These are phyloP conservation scores for Phytophthora chlamydospora DNA, from an alignment of 352 stramenopile species.

Conservation along the genomic window DNA sequence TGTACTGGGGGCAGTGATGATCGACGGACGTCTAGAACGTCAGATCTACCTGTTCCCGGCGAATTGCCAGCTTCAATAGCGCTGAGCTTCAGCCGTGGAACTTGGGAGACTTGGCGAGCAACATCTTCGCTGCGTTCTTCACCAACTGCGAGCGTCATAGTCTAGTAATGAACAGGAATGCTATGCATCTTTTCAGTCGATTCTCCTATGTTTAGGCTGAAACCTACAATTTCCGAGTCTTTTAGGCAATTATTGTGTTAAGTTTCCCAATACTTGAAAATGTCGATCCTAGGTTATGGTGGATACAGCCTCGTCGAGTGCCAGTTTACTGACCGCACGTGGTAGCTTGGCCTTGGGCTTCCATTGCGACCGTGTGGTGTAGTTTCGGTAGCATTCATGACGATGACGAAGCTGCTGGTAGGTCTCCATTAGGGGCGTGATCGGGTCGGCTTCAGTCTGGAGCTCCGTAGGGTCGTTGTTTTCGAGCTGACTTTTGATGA, in stretches of 20 bases:
- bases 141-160: constrained; percentile 9
- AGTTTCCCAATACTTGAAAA: too few species aligned
- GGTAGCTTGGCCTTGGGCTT: constrained; percentile 20
- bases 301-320: constrained; percentile 5
- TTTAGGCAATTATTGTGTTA: neutral
- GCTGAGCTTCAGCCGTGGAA: constrained; percentile 5
- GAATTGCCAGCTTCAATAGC: neutral
- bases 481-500: constrained; percentile 19
- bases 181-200: neutral
- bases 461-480: neutral
- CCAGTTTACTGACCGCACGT: constrained; percentile 9
- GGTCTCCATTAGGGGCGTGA: neutral
- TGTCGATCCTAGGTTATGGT: too few species aligned
- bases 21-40: neutral
- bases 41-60: neutral
- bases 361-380: constrained; percentile 53
- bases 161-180: neutral
- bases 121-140: constrained; percentile 17
- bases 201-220: constrained; percentile 14
- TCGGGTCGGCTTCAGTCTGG: neutral
- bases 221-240: neutral
- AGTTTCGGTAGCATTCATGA: constrained; percentile 62
- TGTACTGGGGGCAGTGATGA: constrained; percentile 19
- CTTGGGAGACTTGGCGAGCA: neutral
- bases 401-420: constrained; percentile 54